phyloP scores from a whole-genome alignment of 768 basidiomycete species.

The Hygrophorus pudorinus region DNA sequence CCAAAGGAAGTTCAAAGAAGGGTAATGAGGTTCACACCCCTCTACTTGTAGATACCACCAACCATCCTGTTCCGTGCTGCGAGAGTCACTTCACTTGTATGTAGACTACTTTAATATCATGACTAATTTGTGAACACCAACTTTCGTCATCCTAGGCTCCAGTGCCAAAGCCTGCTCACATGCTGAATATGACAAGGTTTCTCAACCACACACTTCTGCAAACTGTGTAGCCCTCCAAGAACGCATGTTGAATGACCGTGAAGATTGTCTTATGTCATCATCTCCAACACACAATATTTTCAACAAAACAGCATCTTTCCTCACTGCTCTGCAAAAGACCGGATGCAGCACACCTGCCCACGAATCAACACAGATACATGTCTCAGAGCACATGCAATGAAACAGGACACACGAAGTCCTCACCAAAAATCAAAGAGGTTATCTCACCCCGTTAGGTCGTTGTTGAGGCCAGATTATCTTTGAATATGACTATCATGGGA shows the following conservation, averaged over 20 bases:
- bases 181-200: slow-evolving; percentile 3
- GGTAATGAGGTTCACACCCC: slow-evolving; percentile 1
- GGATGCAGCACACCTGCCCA: slow-evolving; percentile 1
- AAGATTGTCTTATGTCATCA: background rate
- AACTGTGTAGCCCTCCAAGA: slow-evolving; percentile 5
- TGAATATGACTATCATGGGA: background rate
- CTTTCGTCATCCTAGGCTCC: slow-evolving; percentile 11
- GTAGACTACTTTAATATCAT: slow-evolving; percentile 1
- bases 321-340: slow-evolving; percentile 1
- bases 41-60: slow-evolving; percentile 4
- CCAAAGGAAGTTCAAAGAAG: slow-evolving; percentile 5
- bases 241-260: too few relatives aligned
- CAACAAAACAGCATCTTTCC: background rate
- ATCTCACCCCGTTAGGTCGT: background rate
- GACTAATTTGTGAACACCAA: background rate
- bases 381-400: background rate
- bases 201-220: slow-evolving; percentile 6
- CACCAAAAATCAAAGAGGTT: slow-evolving; percentile 1
- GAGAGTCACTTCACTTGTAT: slow-evolving; percentile 12
- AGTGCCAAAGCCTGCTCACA: too few relatives aligned
- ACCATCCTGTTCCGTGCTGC: slow-evolving; percentile 8
- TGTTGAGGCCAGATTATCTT: slow-evolving; percentile 4
- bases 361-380: slow-evolving; percentile 1
- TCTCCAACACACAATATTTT: slow-evolving; percentile 3
- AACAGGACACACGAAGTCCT: background rate